These are phyloP conservation scores for Athelia sp. DNA, from an alignment of 1,284 basidiomycete species.

Conservation along the genomic window DNA sequence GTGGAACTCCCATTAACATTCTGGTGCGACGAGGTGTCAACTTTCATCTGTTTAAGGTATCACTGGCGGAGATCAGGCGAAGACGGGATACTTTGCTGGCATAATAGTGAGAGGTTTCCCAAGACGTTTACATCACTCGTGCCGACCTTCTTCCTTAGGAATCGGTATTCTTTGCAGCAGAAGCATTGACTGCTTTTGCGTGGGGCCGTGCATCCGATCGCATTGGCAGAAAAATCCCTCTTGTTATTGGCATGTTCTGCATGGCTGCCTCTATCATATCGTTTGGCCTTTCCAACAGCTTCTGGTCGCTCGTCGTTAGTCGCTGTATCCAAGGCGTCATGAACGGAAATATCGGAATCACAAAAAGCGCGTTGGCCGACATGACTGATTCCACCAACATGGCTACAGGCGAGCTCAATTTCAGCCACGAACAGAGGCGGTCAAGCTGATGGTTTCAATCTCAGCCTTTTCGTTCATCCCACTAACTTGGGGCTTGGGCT, in stretches of 20 bases:
- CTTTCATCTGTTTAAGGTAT: conserved; percentile 16
- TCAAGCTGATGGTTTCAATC: no score
- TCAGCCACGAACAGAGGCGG: no score
- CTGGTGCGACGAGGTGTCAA: no score
- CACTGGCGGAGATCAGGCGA: conserved; percentile 37
- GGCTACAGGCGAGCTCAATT: conserved; percentile 22
- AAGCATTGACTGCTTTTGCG: conserved; percentile 33
- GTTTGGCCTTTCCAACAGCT: conserved; percentile 39
- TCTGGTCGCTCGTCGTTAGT: conserved; percentile 32
- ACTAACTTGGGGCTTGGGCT: conserved; percentile 35
- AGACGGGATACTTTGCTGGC: conserved; percentile 49
- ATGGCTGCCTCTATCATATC: conserved; percentile 33
- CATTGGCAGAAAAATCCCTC: conserved; percentile 36
- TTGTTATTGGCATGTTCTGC: conserved; percentile 39
- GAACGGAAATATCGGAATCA: conserved; percentile 40
- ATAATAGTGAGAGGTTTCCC: conserved; percentile 26
- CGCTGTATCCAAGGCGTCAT: conserved; percentile 39
- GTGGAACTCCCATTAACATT: no score
- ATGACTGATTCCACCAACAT: conserved; percentile 40
- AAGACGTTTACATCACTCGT: background rate
- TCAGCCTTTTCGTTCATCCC: conserved; percentile 31
- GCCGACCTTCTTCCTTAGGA: conserved; percentile 22
- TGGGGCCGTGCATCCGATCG: conserved; percentile 40
- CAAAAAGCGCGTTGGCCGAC: conserved; percentile 30
- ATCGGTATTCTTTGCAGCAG: conserved; percentile 38